Evolutionary conservation across 1,139 yeast species (phyloP).

Genomic region (Protomyces pachydermus): DNA sequence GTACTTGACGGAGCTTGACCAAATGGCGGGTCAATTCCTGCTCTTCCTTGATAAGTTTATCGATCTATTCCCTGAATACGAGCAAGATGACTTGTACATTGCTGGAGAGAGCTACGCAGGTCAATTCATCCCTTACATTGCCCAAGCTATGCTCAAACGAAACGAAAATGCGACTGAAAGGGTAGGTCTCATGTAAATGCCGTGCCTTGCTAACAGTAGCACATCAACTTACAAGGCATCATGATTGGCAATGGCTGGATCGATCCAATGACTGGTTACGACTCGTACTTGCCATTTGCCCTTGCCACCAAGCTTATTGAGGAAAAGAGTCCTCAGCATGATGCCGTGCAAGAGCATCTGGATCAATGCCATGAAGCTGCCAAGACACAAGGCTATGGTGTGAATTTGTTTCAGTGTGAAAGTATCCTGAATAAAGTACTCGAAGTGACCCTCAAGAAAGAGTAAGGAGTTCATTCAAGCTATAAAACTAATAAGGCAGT

Average conservation of each 20-base stretch:
- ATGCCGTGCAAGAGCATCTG: constrained; percentile 38
- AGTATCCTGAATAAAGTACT: constrained; percentile 34
- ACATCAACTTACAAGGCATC: constrained; percentile 57
- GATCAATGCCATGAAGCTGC: constrained; percentile 38
- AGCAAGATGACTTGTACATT: constrained; percentile 58
- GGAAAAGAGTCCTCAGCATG: constrained; percentile 35
- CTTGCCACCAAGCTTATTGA: constrained; percentile 55
- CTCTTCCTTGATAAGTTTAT: constrained; percentile 63
- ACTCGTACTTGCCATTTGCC: constrained; percentile 73
- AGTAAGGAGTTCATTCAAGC: constrained; percentile 20
- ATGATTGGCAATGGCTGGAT: constrained; percentile 95
- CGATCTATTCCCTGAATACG: constrained; percentile 68
- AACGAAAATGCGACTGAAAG: constrained; percentile 41
- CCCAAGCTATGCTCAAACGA: constrained; percentile 53
- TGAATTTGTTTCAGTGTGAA: constrained; percentile 38
- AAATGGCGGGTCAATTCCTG: constrained; percentile 54
- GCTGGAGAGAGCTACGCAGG: constrained; percentile 99
- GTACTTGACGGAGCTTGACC: constrained; percentile 56
- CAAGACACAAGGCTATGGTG: constrained; percentile 36
- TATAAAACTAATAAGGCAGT: constrained; percentile 30
- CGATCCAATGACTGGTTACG: constrained; percentile 79
- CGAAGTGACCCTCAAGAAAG: constrained; percentile 24
- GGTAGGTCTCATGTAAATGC: neutral
- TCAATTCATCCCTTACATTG: constrained; percentile 87
- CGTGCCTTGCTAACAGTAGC: neutral